Percentiles rank a stretch among this genome's conserved stretches.
These are phyloP conservation scores for Fonsecaea pugnacius DNA, from an alignment of 2,329 filamentous ascomycete species.

Conservation along the genomic window DNA sequence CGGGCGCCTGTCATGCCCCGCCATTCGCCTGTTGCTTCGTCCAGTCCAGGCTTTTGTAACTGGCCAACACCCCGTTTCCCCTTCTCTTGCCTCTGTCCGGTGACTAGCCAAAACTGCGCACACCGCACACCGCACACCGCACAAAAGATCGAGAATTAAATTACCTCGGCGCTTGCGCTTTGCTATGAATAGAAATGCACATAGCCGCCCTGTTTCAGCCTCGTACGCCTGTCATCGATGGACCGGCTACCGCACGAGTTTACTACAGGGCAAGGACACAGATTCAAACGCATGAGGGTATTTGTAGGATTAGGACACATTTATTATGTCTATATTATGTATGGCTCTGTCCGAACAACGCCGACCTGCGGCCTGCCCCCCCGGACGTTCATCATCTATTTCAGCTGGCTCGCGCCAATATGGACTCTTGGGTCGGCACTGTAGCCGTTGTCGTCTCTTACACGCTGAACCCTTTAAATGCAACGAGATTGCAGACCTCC, in stretches of 20 bases:
- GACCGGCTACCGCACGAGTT: not conserved
- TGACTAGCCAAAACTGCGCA: not conserved
- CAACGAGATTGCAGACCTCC: conserved; percentile 9
- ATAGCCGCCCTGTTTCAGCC: conserved; percentile 18
- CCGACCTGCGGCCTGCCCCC: conserved; percentile 18
- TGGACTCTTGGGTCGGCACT: conserved; percentile 15
- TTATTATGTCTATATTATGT: conserved; percentile 20
- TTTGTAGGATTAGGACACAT: conserved; percentile 3
- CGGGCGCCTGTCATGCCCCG: conserved; percentile 15
- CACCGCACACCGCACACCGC: not conserved
- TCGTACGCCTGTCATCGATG: not conserved
- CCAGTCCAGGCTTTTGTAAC: not conserved
- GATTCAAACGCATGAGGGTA: not conserved
- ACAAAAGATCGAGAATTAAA: not conserved
- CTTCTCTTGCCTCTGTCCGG: conserved; percentile 2
- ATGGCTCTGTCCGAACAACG: conserved; percentile 2
- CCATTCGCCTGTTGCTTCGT: conserved; percentile 10
- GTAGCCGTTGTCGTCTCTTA: conserved; percentile 5
- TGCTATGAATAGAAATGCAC: conserved; percentile 6
- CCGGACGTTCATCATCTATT: conserved; percentile 7
- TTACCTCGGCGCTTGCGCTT: conserved; percentile 19
- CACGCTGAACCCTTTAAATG: conserved; percentile 9
- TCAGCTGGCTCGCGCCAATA: conserved; percentile 23
- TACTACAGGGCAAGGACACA: not conserved
- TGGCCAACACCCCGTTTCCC: not conserved